A percentile compares a stretch with the other conserved stretches of the same genome.
These are phyloP conservation scores for Nemania sp. DNA, from an alignment of 2,329 filamentous ascomycete species.

Conservation along the genomic window DNA sequence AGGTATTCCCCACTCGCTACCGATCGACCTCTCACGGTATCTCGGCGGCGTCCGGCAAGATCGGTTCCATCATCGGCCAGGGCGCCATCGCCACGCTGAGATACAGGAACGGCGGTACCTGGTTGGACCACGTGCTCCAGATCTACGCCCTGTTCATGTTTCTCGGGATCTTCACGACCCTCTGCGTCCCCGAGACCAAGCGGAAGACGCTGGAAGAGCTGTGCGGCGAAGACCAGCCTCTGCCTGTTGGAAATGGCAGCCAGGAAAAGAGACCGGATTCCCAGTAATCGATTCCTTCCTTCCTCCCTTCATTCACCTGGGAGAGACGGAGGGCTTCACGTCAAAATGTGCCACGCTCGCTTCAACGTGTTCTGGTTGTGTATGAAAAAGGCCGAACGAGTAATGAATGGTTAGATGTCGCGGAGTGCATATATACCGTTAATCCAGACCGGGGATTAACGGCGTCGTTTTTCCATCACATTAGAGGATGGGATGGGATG, in stretches of 20 bases:
- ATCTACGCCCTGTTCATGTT: constrained; percentile 80
- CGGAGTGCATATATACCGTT: too few species aligned
- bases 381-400: background rate
- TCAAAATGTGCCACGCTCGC: constrained; percentile 1
- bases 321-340: too few species aligned
- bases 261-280: constrained; percentile 25
- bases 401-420: constrained; percentile 3
- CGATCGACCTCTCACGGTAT: constrained; percentile 62
- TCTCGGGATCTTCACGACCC: constrained; percentile 68
- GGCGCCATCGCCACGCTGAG: constrained; percentile 61
- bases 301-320: too few species aligned
- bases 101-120: constrained; percentile 57
- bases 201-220: constrained; percentile 73
- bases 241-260: constrained; percentile 19
- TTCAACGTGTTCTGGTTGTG: constrained; percentile 3
- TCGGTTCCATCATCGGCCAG: constrained; percentile 62
- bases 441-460: too few species aligned
- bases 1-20: constrained; percentile 62
- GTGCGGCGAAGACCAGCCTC: constrained; percentile 42
- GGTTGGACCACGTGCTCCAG: constrained; percentile 78
- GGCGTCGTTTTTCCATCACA: too few species aligned
- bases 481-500: too few species aligned
- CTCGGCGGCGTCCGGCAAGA: constrained; percentile 59
- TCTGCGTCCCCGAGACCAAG: constrained; percentile 76
- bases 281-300: background rate